These are phyloP conservation scores for Aureobasidium leucospermi DNA, from an alignment of 2,329 filamentous ascomycete genomes.

Conservation along the genomic window DNA sequence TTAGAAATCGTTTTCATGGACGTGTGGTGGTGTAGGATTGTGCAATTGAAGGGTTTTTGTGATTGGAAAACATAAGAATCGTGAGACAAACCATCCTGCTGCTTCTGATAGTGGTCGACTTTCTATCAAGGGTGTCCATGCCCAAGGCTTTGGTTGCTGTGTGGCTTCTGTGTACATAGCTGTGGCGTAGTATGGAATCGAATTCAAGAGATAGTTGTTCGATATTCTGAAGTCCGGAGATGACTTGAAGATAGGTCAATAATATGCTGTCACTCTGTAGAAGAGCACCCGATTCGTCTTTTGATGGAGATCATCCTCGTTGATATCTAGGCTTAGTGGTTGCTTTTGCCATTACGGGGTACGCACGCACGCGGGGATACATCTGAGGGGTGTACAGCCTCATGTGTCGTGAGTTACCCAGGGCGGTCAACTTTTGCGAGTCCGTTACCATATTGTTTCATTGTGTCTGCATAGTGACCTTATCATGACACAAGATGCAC, in stretches of 20 bases:
- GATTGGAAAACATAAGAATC: neutral
- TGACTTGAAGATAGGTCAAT: conserved; percentile 4
- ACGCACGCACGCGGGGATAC: neutral
- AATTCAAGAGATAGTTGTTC: neutral
- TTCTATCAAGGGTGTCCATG: conserved; percentile 62
- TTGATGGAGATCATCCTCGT: neutral
- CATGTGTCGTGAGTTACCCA: conserved; percentile 8
- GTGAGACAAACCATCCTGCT: conserved; percentile 58
- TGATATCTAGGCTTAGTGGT: conserved; percentile 6
- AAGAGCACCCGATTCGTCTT: neutral
- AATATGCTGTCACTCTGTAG: neutral
- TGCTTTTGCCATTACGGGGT: conserved; percentile 3
- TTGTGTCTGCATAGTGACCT: conserved; percentile 2
- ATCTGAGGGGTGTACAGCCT: neutral
- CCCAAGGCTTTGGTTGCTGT: conserved; percentile 48
- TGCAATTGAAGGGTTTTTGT: neutral
- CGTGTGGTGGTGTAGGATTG: neutral
- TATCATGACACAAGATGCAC: conserved; percentile 1
- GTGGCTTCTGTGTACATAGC: conserved; percentile 3
- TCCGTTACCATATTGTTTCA: conserved; percentile 4
- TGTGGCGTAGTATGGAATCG: neutral
- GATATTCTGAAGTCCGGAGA: neutral
- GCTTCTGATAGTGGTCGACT: conserved; percentile 60
- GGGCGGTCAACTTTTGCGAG: conserved; percentile 4
- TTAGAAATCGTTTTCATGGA: conserved; percentile 17